Conservation (phyloP, 2,329 filamentous ascomycete species). For the Phialophora verrucosa region DNA sequence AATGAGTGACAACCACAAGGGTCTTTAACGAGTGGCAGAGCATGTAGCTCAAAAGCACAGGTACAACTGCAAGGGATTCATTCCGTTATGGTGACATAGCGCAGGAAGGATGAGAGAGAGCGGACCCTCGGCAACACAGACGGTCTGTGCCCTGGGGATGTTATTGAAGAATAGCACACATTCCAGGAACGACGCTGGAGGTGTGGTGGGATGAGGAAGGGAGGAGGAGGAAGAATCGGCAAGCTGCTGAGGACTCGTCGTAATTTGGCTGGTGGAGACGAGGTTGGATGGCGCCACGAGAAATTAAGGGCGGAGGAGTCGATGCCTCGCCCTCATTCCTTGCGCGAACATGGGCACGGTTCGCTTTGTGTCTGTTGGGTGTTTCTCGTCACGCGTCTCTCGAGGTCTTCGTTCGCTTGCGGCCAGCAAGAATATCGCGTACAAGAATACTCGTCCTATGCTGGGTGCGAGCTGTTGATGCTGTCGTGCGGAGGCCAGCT, state of each 20-base stretch:
- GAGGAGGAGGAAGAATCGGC: neutral
- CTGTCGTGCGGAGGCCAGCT: neutral
- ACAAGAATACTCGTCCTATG: no score
- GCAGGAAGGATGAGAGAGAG: neutral
- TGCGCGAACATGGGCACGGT: neutral
- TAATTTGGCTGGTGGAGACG: neutral
- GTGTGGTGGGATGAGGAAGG: constrained; percentile 11
- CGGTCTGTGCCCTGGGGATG: constrained; percentile 14
- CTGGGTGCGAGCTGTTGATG: neutral
- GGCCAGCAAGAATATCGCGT: no score
- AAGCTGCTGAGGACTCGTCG: neutral
- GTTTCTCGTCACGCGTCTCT: neutral
- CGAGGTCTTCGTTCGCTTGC: neutral
- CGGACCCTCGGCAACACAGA: neutral
- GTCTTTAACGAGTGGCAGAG: neutral
- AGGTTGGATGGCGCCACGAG: constrained; percentile 14
- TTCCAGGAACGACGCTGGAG: neutral
- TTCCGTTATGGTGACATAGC: constrained; percentile 17
- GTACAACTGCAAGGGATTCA: constrained; percentile 14
- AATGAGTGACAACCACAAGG: constrained; percentile 12
- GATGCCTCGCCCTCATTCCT: constrained; percentile 2
- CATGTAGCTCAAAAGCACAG: constrained; percentile 15
- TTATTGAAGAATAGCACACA: constrained; percentile 6
- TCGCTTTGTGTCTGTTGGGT: neutral
- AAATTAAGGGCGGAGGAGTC: constrained; percentile 18